Percentiles rank a stretch among this genome's conserved stretches.
phyloP scores from a whole-genome alignment of 176 grass and related monocot species.

The Carex pumila region DNA sequence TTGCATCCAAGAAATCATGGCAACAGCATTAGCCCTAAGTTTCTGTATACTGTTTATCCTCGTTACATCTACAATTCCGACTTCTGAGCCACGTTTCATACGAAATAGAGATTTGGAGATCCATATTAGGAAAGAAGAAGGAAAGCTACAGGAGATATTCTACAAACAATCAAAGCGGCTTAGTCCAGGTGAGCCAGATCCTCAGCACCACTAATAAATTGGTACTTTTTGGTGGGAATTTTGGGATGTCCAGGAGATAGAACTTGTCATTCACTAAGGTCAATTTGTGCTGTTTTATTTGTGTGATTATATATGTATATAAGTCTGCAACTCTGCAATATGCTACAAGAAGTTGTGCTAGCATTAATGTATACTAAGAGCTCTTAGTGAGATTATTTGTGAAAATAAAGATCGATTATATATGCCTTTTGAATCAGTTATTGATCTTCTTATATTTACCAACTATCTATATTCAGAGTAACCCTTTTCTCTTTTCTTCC shows the following conservation, averaged over 20 bases:
- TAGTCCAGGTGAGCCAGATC: slow-evolving; percentile 57
- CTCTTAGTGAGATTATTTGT: not conserved
- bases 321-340: too few relatives aligned
- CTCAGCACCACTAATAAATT: slow-evolving; percentile 62
- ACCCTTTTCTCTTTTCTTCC: not conserved
- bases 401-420: not conserved
- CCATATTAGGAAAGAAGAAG: not conserved
- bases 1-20: slow-evolving; percentile 2
- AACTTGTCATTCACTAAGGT: not conserved
- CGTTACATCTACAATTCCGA: not conserved
- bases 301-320: too few relatives aligned
- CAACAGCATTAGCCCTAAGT: slow-evolving; percentile 10
- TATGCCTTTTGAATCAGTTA: not conserved
- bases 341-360: not conserved
- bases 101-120: not conserved
- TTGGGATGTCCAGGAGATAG: not conserved
- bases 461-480: not conserved
- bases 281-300: not conserved
- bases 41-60: not conserved
- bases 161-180: slow-evolving; percentile 44
- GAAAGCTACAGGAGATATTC: not conserved
- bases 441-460: not conserved
- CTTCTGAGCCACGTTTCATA: not conserved
- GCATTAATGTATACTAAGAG: not conserved
- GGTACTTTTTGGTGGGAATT: not conserved